Percentiles rank a stretch among this genome's conserved stretches.
Conservation (phyloP, 768 basidiomycete genomes). For the Hortiboletus flavorubellus region DNA sequence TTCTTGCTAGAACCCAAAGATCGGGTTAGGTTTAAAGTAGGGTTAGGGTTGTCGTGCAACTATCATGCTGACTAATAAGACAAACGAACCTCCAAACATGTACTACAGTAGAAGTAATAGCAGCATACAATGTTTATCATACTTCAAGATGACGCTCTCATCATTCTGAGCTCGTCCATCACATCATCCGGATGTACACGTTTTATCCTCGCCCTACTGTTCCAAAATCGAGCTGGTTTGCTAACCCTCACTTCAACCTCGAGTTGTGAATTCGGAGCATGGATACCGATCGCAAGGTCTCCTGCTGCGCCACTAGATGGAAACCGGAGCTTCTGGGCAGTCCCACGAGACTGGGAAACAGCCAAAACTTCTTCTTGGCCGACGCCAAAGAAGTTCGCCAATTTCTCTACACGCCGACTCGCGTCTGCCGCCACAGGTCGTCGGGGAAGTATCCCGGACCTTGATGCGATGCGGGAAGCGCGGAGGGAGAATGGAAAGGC, state of each 20-base stretch:
- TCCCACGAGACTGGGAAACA: background rate
- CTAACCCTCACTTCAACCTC: constrained; percentile 40
- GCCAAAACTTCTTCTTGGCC: constrained; percentile 2
- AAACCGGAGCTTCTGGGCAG: background rate
- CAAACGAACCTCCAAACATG: background rate
- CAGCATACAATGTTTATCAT: background rate
- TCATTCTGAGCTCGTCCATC: constrained; percentile 42
- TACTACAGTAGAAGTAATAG: background rate
- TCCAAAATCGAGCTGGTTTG: constrained; percentile 40
- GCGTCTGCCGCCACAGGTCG: constrained; percentile 5
- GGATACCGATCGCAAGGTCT: constrained; percentile 1
- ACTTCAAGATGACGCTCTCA: constrained; percentile 29
- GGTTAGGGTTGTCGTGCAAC: constrained; percentile 19
- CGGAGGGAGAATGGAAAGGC: background rate
- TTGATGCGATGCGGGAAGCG: background rate
- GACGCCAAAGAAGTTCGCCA: constrained; percentile 18
- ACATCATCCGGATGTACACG: constrained; percentile 41
- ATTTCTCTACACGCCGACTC: constrained; percentile 12
- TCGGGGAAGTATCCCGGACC: background rate
- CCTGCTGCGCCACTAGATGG: background rate
- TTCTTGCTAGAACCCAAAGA: constrained; percentile 23
- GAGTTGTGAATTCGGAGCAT: constrained; percentile 1
- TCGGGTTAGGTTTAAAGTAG: constrained; percentile 34
- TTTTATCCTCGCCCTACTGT: constrained; percentile 28
- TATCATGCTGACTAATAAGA: background rate